Percentiles rank a stretch among this genome's conserved stretches.
Conservation (phyloP, 23 red algal species). For the Agarophyton chilense region DNA sequence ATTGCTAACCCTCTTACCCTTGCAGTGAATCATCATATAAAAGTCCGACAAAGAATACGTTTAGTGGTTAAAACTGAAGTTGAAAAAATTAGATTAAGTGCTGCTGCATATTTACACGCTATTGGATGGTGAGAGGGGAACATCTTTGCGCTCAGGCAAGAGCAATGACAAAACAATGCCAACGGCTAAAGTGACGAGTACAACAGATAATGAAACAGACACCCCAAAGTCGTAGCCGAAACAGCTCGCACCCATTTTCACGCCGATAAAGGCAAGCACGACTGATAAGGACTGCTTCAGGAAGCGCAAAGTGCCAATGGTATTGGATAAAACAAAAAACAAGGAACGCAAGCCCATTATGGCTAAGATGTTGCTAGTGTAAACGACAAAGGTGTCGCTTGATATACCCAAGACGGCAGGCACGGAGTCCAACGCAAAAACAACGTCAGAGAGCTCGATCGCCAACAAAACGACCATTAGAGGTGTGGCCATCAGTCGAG, state of each 20-base stretch:
- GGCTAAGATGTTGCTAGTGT: constrained; percentile 92
- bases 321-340: constrained; percentile 91
- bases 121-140: constrained; percentile 17
- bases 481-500: constrained; percentile 66
- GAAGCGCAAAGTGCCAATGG: constrained; percentile 79
- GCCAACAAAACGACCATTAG: constrained; percentile 86
- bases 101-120: constrained; percentile 13
- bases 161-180: constrained; percentile 54
- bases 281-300: constrained; percentile 86
- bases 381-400: constrained; percentile 83
- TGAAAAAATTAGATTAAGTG: neutral
- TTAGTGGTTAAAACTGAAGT: neutral
- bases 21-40: too few relatives aligned
- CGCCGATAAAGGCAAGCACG: constrained; percentile 86
- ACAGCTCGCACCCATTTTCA: constrained; percentile 76
- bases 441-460: constrained; percentile 93
- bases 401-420: constrained; percentile 95
- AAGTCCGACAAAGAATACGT: neutral
- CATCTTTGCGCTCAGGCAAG: constrained; percentile 34
- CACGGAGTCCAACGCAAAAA: constrained; percentile 98
- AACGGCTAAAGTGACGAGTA: constrained; percentile 57
- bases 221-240: constrained; percentile 68
- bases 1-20: too few relatives aligned
- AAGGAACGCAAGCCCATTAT: constrained; percentile 91
- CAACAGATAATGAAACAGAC: constrained; percentile 55